These are phyloP conservation scores for Petrea volubilis DNA, from an alignment of 257 asterid genomes.

Conservation along the genomic window DNA sequence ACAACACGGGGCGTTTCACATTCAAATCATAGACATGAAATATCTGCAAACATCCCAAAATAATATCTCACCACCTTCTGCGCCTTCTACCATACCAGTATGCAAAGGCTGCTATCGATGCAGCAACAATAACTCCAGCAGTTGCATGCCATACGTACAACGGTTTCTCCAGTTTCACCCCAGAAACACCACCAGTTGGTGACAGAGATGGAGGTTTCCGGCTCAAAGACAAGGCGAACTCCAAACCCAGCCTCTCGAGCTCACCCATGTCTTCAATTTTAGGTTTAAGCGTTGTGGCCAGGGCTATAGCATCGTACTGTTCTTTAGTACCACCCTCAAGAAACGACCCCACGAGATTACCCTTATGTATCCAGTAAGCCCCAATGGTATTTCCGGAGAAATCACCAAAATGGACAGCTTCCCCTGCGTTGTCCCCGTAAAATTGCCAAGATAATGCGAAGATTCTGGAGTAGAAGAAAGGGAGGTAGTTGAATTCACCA, in stretches of 20 bases:
- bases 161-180: constrained; percentile 39
- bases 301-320: constrained; percentile 63
- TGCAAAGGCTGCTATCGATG: constrained; percentile 67
- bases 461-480: constrained; percentile 76
- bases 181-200: constrained; percentile 12
- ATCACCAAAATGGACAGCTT: constrained; percentile 65
- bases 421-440: constrained; percentile 64
- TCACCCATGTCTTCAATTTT: constrained; percentile 42
- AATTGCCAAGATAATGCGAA: constrained; percentile 79
- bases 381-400: constrained; percentile 47
- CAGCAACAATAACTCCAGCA: constrained; percentile 71
- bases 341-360: constrained; percentile 66
- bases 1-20: constrained; percentile 21
- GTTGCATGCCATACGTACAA: constrained; percentile 56
- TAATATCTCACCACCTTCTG: constrained; percentile 52
- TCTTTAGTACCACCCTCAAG: constrained; percentile 85
- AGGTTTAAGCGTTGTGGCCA: constrained; percentile 55
- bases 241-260: constrained; percentile 61
- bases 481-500: constrained; percentile 64
- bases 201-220: constrained; percentile 23
- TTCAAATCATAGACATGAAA: neutral
- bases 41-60: neutral
- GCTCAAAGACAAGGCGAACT: constrained; percentile 48
- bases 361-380: constrained; percentile 72
- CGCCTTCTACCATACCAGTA: constrained; percentile 78